A percentile compares a stretch with the other conserved stretches of the same genome.
phyloP scores from a whole-genome alignment of 2,329 filamentous ascomycete species.

The Trichoderma sp. region DNA sequence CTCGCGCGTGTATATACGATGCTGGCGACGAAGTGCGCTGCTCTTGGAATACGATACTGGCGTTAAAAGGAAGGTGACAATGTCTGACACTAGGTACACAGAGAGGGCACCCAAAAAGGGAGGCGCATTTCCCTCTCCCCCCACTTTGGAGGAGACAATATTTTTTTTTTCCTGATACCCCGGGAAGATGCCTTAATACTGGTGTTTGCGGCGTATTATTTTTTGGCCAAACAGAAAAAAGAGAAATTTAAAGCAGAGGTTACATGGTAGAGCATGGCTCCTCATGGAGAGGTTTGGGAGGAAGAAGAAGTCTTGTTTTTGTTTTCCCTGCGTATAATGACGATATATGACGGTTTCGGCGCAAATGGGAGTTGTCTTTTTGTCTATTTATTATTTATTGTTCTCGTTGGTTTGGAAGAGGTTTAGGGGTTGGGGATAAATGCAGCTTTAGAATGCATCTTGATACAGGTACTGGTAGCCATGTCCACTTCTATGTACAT shows the following conservation, averaged over 20 bases:
- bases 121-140: not conserved
- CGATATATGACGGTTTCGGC: slow-evolving; percentile 4
- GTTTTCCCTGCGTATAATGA: slow-evolving; percentile 1
- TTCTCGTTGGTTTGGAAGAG: not conserved
- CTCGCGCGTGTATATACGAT: not conserved
- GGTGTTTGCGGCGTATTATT: slow-evolving; percentile 15
- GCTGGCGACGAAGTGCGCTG: not conserved
- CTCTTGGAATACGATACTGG: not conserved
- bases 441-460: not conserved
- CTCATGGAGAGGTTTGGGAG: slow-evolving; percentile 12
- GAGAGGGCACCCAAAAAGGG: not conserved
- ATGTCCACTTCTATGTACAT: not conserved
- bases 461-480: not conserved
- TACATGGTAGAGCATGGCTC: slow-evolving; percentile 16
- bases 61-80: slow-evolving; percentile 5
- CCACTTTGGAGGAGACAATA: not conserved
- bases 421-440: not conserved
- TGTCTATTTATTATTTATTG: too few relatives aligned
- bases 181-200: not conserved
- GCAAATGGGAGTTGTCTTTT: not conserved
- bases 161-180: slow-evolving; percentile 12
- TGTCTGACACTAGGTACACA: not conserved
- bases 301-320: not conserved
- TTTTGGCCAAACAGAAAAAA: not conserved
- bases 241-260: not conserved